A percentile compares a stretch with the other conserved stretches of the same genome.
Evolutionary conservation across 345 rosid species (phyloP).

Genomic region (Gossypium australe): DNA sequence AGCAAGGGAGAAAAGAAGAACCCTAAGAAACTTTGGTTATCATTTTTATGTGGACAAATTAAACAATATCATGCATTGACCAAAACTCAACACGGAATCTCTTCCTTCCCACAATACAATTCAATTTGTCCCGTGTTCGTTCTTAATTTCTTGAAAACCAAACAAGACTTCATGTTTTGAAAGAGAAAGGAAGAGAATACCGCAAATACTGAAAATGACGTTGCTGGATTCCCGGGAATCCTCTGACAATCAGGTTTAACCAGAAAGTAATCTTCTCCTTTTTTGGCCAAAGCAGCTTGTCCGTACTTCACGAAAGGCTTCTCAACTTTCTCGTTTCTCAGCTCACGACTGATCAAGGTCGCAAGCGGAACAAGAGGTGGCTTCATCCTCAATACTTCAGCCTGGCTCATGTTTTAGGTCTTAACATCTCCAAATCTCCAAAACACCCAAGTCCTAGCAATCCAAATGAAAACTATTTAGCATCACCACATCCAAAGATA

Average conservation of each 20-base stretch:
- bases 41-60: not conserved
- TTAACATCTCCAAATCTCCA: conserved; percentile 40
- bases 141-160: not conserved
- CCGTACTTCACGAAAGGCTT: conserved; percentile 83
- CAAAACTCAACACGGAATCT: not conserved
- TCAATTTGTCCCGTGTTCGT: not conserved
- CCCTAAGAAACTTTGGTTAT: not conserved
- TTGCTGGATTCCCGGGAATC: conserved; percentile 67
- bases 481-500: not conserved
- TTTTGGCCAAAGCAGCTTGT: conserved; percentile 94
- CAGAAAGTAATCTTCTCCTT: conserved; percentile 95
- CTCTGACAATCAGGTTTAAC: conserved; percentile 72
- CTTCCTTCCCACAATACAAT: not conserved
- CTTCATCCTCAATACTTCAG: conserved; percentile 54
- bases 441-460: conserved; percentile 1
- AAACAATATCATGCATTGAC: not conserved
- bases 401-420: conserved; percentile 59
- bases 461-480: not conserved
- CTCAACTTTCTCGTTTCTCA: conserved; percentile 80
- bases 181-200: conserved; percentile 31
- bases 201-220: conserved; percentile 89
- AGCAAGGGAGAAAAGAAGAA: not conserved
- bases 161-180: not conserved
- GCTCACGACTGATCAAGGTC: conserved; percentile 86
- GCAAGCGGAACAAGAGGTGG: conserved; percentile 84